Base-by-base conservation (phyloP, 2,329 filamentous ascomycete genomes). In the Fusarium robinianum region DNA sequence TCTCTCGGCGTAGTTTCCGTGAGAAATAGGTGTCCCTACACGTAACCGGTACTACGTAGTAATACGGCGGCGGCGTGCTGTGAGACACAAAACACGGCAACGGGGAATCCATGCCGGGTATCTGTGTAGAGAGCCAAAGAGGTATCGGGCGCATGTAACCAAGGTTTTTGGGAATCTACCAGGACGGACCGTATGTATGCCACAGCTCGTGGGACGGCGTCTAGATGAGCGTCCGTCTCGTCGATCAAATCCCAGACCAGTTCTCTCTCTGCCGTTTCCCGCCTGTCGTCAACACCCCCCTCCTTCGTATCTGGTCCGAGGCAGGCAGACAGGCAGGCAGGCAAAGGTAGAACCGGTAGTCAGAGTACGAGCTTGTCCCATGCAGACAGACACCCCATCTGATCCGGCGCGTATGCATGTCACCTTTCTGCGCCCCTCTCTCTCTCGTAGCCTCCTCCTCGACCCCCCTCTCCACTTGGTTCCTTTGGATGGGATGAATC, bases 321-420 rank as follows among this genome's bases (percentile, higher is more conserved):
- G n/a, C n/a, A n/a, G n/a, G n/a, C n/a, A n/a, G n/a, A n/a, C n/a
- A n/a, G n/a, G n/a, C n/a, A n/a, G n/a, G n/a, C n/a, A n/a, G n/a
- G n/a, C n/a, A n/a, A n/a, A n/a, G n/a, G n/a, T n/a, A n/a, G n/a
- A n/a, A n/a, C n/a, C n/a, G n/a, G n/a, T n/a, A n/a, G n/a, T n/a
- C n/a, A n/a, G n/a, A n/a, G n/a, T n/a, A n/a, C n/a, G n/a, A n/a
- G n/a, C n/a, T n/a, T n/a, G n/a, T n/a, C n/a, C n/a, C n/a, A n/a
- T n/a, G n/a, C n/a, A n/a, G n/a, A n/a, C n/a, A n/a, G n/a, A n/a
- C n/a, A n/a, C n/a, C n/a, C n/a, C n/a, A 23, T 17, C 44, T 25
- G 36, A 41, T 24, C 45, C 29, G 14, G 33, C 15, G 37, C 23
- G 23, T 50, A 52, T 53, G 49, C 52, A 56, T 53, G 34, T 56